These are phyloP conservation scores for Skeletonema menzelii DNA, from an alignment of 108 stramenopile species.

Conservation along the genomic window DNA sequence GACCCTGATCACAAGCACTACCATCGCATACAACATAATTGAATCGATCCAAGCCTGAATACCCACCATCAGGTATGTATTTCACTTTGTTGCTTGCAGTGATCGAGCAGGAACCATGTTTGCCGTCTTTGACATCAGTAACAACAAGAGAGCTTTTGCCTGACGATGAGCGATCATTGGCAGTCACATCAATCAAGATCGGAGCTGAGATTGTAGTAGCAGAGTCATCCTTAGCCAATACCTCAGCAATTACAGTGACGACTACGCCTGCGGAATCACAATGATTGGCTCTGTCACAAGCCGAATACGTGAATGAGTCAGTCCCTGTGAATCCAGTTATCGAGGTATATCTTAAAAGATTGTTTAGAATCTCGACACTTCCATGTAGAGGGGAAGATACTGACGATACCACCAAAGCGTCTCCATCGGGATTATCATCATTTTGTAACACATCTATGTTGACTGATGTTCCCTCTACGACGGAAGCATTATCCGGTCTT, in stretches of 20 bases:
- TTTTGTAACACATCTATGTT: conserved; percentile 18
- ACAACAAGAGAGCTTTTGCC: conserved; percentile 2
- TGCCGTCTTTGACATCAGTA: conserved; percentile 16
- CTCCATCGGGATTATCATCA: conserved; percentile 8
- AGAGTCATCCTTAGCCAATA: conserved; percentile 26
- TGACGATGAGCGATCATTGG: conserved; percentile 8
- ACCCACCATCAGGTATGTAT: conserved; percentile 15
- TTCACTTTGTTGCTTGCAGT: conserved; percentile 29
- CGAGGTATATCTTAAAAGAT: conserved; percentile 13
- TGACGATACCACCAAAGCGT: conserved; percentile 1
- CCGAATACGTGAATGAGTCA: conserved; percentile 19
- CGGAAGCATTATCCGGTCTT: conserved; percentile 7
- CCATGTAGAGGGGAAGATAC: conserved; percentile 16
- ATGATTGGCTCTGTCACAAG: conserved; percentile 2
- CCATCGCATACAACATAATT: conserved; percentile 20
- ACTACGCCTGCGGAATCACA: conserved; percentile 4
- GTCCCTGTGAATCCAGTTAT: conserved; percentile 11
- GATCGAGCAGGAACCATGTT: conserved; percentile 22
- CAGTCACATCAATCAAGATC: conserved; percentile 14
- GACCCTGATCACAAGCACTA: conserved; percentile 11
- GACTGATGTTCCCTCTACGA: neutral
- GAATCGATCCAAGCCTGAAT: conserved; percentile 23
- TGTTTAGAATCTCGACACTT: conserved; percentile 11
- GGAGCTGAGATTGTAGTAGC: neutral
- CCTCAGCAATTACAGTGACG: conserved; percentile 5